Evolutionary conservation across 345 rosid genomes (phyloP), one percentile per base, ranked within the genome.

Genomic region (Psidium friedrichsthalianum): DNA sequence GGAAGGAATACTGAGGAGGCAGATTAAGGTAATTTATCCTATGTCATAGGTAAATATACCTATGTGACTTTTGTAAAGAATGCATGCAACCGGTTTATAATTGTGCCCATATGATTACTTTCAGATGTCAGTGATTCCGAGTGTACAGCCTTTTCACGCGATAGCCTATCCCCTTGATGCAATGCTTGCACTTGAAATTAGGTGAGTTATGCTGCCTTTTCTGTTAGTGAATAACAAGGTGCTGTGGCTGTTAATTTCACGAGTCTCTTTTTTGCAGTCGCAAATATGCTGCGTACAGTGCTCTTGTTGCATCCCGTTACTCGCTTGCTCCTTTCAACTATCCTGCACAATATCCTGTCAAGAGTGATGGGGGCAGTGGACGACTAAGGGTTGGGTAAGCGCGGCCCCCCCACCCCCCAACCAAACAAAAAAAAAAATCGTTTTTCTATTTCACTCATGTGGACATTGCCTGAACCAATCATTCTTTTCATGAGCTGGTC

Each of bases 71-170:
- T 56, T 44, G 64, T 36, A 74, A 25, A 56, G 54, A 64, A 54
- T 36, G 21, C 13, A 32, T n/a, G 32, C 42, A 24, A 40, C 49
- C 22, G 44, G 27, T 27, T 87, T 51, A 7, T 16, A 21, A 61
- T 57, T 74, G 44, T 85, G 55, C 56, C 40, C 49, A 36, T 49
- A 85, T 40, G 64, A 36, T 29, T 61, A 24, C 85, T 36, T 85
- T 84, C 94, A 97, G 99, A 91, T 93, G 94, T 93, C 98, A 27
- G 94, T 93, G 87, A 93, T 97, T 84, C 99, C 99, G 21, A 97
- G 99, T 82, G 99, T 97, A 83, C 99, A 97, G 87, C 99, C 99
- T 85, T 97, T 97, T 90, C 99, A 97, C 91, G 99, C 99, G 44
- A 95, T 97, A 87, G 99, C 99, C 84, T 96, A 96, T 92, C 99